phyloP scores from a whole-genome alignment of 768 basidiomycete species.

The Epithele typhae region DNA sequence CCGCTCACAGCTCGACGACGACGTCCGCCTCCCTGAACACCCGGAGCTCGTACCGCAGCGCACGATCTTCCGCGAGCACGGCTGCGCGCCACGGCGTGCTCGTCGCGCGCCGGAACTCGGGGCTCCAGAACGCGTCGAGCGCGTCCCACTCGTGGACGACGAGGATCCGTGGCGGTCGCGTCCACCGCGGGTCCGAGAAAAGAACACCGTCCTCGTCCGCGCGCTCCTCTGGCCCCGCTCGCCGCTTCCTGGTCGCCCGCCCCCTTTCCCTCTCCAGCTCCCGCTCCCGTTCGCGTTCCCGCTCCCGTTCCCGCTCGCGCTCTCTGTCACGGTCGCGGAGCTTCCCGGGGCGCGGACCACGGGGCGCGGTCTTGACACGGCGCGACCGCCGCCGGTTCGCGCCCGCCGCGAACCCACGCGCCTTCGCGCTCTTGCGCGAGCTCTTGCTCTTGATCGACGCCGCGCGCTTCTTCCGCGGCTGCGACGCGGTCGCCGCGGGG shows the following conservation, averaged over 20 bases:
- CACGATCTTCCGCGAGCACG: constrained; percentile 28
- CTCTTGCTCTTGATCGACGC: constrained; percentile 15
- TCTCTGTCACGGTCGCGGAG: no score
- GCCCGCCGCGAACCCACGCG: not conserved
- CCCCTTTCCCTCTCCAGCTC: no score
- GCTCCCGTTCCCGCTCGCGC: no score
- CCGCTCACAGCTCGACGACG: no score
- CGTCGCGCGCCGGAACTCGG: constrained; percentile 35
- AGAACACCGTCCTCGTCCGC: no score
- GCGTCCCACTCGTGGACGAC: constrained; percentile 37
- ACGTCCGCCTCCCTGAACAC: constrained; percentile 6
- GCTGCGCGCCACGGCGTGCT: constrained; percentile 40
- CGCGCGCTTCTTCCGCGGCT: not conserved
- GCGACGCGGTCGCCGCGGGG: not conserved
- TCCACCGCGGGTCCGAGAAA: constrained; percentile 1
- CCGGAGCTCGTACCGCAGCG: constrained; percentile 31
- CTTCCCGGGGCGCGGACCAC: no score
- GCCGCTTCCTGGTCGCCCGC: no score
- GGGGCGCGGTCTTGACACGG: not conserved
- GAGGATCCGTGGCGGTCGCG: constrained; percentile 31
- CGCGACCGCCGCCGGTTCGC: not conserved
- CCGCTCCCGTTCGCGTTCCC: no score
- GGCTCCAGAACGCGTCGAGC: constrained; percentile 26
- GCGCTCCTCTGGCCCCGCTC: constrained; percentile 15
- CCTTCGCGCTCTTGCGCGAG: not conserved